Evolutionary conservation across 371 early-diverging fungal species (phyloP), one percentile per base, ranked within the genome.

Genomic region (Mortierella sp.): DNA sequence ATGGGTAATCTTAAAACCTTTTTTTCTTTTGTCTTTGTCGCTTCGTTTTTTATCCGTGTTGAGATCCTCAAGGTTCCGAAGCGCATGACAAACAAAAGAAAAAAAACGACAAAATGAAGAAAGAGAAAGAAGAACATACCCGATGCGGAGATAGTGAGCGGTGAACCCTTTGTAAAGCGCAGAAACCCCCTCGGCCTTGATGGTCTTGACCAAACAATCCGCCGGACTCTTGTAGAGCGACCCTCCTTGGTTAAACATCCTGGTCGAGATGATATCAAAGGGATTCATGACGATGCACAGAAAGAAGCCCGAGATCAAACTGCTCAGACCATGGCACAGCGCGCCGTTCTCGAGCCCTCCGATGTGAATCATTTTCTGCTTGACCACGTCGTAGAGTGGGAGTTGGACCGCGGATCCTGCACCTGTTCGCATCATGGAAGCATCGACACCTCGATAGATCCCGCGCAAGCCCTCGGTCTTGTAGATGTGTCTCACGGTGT

Each of bases 251-350:
- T 98, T 98, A 88, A 97, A 98, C 95, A 98, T 96, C 72, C 99
- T 92, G 24, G 98, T 98, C 50, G 94, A 95, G 74, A 98, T 94
- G 6, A 98, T 98, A 88, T 98, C 99, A 80, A 98, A 98, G 26
- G 99, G 98, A 79, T 98, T 98, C 99, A 98, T 98, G 48, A 94
- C 96, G 37, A 93, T 83, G 80, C 97, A 97, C 34, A 98, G 96
- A 80, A 96, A 91, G 74, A 98, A 90, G 76, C 96, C 96, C 6
- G 96, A 95, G 71, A 95, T 89, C 92, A 98, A 92, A 80, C 95
- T 94, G 9, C 97, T 93, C 50, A 91, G 86, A 44, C 95, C 93
- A 75, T 98, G 97, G 34, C 95, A 92, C 6, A 86, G 71, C 19
- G 95, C 88, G 69, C 93, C 92, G 72, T 96, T 93, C 28, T 90